A percentile compares a stretch with the other conserved stretches of the same genome.
phyloP scores from a whole-genome alignment of 495 filamentous ascomycete genomes.

The Corynascus novoguineensis region DNA sequence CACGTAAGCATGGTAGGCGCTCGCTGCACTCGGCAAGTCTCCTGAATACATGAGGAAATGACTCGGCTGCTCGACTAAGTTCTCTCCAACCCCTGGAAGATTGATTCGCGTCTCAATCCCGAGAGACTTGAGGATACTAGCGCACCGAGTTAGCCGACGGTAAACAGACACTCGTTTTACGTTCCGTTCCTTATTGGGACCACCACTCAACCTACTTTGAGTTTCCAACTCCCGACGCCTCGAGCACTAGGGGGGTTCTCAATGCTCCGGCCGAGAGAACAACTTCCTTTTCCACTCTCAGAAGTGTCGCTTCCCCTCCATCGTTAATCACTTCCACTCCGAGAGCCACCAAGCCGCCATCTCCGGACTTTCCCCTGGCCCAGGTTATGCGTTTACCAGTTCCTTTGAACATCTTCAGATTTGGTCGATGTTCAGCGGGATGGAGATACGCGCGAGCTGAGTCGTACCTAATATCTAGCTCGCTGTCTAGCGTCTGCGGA shows the following conservation, averaged over 20 bases:
- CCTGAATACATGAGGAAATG: neutral
- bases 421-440: neutral
- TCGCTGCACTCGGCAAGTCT: neutral
- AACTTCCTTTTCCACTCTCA: neutral
- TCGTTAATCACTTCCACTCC: neutral
- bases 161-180: neutral
- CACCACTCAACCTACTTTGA: neutral
- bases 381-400: conserved; percentile 2
- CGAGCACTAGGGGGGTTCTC: conserved; percentile 1
- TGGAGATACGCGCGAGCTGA: conserved; percentile 3
- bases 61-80: neutral
- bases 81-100: conserved; percentile 1
- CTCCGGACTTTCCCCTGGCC: neutral
- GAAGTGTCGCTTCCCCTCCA: neutral
- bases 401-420: neutral
- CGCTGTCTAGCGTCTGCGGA: neutral
- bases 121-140: neutral
- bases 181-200: too few relatives aligned
- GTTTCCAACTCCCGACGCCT: conserved; percentile 1
- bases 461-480: neutral
- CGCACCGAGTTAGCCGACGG: neutral
- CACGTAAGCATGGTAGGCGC: conserved; percentile 2
- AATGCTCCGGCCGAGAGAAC: neutral
- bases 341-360: neutral
- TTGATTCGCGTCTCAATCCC: neutral